Evolutionary conservation across 495 filamentous ascomycete species (phyloP), one percentile per base, ranked within the genome.

Genomic region (Trichoderma erinaceum): DNA sequence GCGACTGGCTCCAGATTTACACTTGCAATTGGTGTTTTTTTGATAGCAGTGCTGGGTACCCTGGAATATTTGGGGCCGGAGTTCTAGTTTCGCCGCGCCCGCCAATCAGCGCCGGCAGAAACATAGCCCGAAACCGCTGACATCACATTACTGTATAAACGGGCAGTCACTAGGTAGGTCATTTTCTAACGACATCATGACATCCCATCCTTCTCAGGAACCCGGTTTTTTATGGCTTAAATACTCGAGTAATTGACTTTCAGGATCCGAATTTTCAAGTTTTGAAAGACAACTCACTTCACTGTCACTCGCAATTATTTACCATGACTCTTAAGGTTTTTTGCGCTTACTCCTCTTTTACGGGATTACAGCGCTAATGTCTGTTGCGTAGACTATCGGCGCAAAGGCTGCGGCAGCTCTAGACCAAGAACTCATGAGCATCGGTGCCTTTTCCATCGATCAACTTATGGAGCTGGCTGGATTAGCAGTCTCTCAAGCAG

Each of bases 401-500:
- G 90, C 92, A 41, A 92, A 93, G 77, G 90, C 92, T 72, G 94
- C 95, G 3, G 89, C 90, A 0, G 89, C 90, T 43, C 86, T 99
- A 4, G 95, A 99, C 76, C 87, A 90, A 76, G 95, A 99, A 72
- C 87, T 99, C 52, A 98, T 98, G 95, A 90, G 87, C 76, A 82
- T 86, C 23, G 93, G 96, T 4, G 95, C 90, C 25, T 99, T 93
- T 81, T 96, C 92, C 3, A 83, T 99, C 50, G 95, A 98, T 77
- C 95, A 99, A 76, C 81, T 99, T 66, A 99, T 99, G 95, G 95
- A 99, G 75, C 81, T 99, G 3, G 95, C 95, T 41, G 95, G 95
- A 0, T 82, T 97, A 1, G 92, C 93, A 2, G 95, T 99, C 3
- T 92, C 94, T 6, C 93, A 99, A 84, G 93, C 90, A 63, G 89